Base-by-base conservation (phyloP, 1,284 basidiomycete genomes). In the Pulveroboletus sp. region DNA sequence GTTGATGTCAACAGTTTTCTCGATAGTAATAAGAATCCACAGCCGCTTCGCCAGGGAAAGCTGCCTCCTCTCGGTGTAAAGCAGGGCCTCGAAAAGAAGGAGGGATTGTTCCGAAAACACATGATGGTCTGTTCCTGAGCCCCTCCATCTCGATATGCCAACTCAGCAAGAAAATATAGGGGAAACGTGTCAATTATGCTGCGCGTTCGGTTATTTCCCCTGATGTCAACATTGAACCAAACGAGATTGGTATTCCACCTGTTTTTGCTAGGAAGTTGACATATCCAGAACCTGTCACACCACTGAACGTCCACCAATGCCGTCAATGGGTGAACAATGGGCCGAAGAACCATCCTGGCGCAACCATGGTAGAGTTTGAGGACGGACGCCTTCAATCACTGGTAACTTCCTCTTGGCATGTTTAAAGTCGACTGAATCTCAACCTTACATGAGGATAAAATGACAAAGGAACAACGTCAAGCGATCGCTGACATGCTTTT, bases 191-290 rank as follows among this genome's bases (percentile, higher is more conserved):
- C 68, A 99, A 99, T 75, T 98, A 97, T 73, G 95, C 97, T 42
- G 97, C 97, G 33, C 94, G 97, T 64, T 99, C 97, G 17, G 97
- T 99, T 71, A 99, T 99, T 63, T 99, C 97, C 31, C 97, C 97
- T 12, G 97, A 99, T 71, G 94, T 98, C 71, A 99, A 99, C 75
- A 98, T 99, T 65, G 97, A 99, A 77, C 95, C 97, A 38, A 97
- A 96, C 74, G 97, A 99, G 75, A 99, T 99, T 59, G 97, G 97
- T 53, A 87, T 99, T 26, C 97, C 97, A 15, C 97, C 97, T 40
- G 92, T 99, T 53, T 99, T 99, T 72, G 97, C 97, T 4, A 86
- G 90, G 66, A 98, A 98, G 72, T 80, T 99, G 65, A 99, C 97
- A 6, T 99, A 94, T 75, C 95, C 97, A 14, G 97, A 98, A 75